Evolutionary conservation across 352 stramenopile genomes (phyloP), one percentile per base, ranked within the genome.

Genomic region (Pythium periplocum): DNA sequence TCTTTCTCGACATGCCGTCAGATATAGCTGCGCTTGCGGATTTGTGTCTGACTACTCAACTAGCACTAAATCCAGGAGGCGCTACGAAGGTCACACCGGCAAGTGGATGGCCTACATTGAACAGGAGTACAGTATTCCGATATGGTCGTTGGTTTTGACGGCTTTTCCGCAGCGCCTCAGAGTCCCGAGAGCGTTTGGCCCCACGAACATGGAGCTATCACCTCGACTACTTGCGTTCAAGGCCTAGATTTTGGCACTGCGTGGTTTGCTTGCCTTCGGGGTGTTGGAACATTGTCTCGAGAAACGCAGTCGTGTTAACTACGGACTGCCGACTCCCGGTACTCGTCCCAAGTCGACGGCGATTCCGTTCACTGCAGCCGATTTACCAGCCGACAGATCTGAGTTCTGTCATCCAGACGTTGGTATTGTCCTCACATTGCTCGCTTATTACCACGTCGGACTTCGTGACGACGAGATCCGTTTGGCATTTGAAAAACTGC

Each of bases 321-420:
- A 83, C 62, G 89, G 87, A 0, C 64, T 96, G 43, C 64, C 72
- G 10, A 39, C 63, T 6, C 48, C 51, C 35, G 58, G 57, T 1
- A 61, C 66, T 0, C 82, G 81, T 30, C 39, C 3, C 0, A 96
- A 95, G 57, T 64, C 69, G 26, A 69, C 97, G 26, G 87, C 83
- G 6, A 84, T 97, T 11, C 90, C 88, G 17, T 97, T 95, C 53
- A 68, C 75, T 52, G 86, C 78, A 12, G 83, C 83, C 4, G 85
- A 96, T 62, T 83, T 93, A 7, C 88, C 87, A 6, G 75, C 82
- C 3, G 73, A 92, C 32, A 65, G 86, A 2, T 81, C 78, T 3
- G 90, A 97, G 57, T 97, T 95, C 65, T 88, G 80, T 43, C 88
- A 97, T 48, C 90, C 87, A 8, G 86, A 96, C 55, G 75, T 88